These are phyloP conservation scores for Trichoderma atroviride DNA, from an alignment of 2,329 filamentous ascomycete genomes.

Conservation along the genomic window DNA sequence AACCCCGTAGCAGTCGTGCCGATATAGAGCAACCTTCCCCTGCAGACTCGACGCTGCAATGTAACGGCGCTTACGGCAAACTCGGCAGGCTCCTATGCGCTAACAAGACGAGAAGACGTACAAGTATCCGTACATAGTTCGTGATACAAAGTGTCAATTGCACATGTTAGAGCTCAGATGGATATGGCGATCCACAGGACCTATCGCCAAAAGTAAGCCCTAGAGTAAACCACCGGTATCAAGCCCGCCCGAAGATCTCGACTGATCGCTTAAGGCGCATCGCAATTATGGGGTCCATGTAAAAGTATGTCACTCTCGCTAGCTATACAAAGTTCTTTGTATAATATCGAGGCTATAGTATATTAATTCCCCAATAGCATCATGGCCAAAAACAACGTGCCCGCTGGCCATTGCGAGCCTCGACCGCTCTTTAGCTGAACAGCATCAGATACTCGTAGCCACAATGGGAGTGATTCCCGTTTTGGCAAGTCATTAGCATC, in stretches of 20 bases:
- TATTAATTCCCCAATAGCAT: neutral
- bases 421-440: neutral
- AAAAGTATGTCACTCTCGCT: neutral
- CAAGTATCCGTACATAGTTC: too few relatives aligned
- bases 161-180: neutral
- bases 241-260: neutral
- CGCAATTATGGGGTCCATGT: neutral
- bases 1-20: neutral
- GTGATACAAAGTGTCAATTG: neutral
- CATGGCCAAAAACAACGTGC: neutral
- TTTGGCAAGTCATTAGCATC: neutral
- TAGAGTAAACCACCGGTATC: slow-evolving; percentile 5
- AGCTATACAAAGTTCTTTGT: neutral
- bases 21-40: neutral
- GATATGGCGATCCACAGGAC: neutral
- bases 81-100: neutral
- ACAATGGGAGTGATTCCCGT: neutral
- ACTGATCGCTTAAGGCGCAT: neutral
- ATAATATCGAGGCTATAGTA: neutral
- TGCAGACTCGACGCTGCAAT: neutral
- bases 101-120: neutral
- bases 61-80: neutral
- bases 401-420: neutral
- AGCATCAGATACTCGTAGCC: neutral
- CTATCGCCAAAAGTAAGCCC: slow-evolving; percentile 7